Conservation (phyloP, 2,329 filamentous ascomycete genomes). For the Arthrobotrys iridis region DNA sequence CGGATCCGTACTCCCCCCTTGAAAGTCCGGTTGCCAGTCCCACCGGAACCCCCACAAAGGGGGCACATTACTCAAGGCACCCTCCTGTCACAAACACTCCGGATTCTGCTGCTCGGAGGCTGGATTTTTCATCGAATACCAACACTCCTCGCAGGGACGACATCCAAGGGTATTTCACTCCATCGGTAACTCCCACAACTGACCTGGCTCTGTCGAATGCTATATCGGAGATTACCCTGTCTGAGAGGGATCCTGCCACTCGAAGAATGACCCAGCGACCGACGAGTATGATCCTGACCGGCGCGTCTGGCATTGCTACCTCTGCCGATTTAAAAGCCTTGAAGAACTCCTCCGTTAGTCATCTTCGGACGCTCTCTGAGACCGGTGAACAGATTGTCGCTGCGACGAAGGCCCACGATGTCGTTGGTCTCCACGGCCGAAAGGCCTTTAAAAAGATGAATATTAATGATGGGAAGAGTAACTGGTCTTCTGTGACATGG, state of each 20-base stretch:
- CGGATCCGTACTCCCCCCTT: slow-evolving; percentile 47
- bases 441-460: slow-evolving; percentile 69
- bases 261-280: slow-evolving; percentile 46
- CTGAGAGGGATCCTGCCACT: slow-evolving; percentile 21
- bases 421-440: slow-evolving; percentile 85
- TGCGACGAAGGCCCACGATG: slow-evolving; percentile 80
- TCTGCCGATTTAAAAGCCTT: slow-evolving; percentile 62
- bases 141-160: slow-evolving; percentile 32
- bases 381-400: slow-evolving; percentile 81
- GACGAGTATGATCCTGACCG: slow-evolving; percentile 44
- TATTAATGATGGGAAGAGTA: slow-evolving; percentile 66
- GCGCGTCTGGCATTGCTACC: slow-evolving; percentile 31
- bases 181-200: slow-evolving; percentile 33
- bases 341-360: slow-evolving; percentile 86
- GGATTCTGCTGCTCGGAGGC: slow-evolving; percentile 26
- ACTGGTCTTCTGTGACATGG: slow-evolving; percentile 88
- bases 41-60: slow-evolving; percentile 44
- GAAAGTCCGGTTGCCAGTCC: slow-evolving; percentile 48
- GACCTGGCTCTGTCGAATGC: slow-evolving; percentile 35
- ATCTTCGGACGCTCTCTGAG: slow-evolving; percentile 85
- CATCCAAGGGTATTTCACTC: slow-evolving; percentile 37
- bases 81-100: slow-evolving; percentile 29
- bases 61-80: slow-evolving; percentile 23
- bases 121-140: slow-evolving; percentile 45
- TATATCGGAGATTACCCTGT: slow-evolving; percentile 36